Conservation (phyloP, 208 protist genomes). For the Crithidia expoeki region DNA sequence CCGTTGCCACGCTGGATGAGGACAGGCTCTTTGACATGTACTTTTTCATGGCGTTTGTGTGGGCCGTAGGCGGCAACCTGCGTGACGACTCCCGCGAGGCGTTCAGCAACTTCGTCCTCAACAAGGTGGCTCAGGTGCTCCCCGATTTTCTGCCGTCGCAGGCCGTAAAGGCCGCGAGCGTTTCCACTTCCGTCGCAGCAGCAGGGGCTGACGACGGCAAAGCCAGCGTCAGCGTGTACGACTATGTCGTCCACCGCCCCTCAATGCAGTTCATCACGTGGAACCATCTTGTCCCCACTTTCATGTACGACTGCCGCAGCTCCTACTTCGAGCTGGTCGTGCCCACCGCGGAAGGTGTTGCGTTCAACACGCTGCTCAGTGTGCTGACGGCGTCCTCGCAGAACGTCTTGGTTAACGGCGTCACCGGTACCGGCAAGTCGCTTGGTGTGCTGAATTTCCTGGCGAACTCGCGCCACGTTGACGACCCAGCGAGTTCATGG, state of each 20-base stretch:
- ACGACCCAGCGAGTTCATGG: slow-evolving; percentile 82
- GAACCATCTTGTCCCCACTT: slow-evolving; percentile 91
- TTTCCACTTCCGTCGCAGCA: background rate
- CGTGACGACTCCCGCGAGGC: slow-evolving; percentile 80
- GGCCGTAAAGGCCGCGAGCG: background rate
- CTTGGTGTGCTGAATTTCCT: slow-evolving; percentile 80
- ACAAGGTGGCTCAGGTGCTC: slow-evolving; percentile 69
- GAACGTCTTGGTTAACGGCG: slow-evolving; percentile 92
- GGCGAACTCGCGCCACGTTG: slow-evolving; percentile 55
- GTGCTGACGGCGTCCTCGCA: slow-evolving; percentile 74
- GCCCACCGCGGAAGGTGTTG: slow-evolving; percentile 93
- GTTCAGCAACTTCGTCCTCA: slow-evolving; percentile 89
- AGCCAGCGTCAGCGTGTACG: slow-evolving; percentile 84
- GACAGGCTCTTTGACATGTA: slow-evolving; percentile 90
- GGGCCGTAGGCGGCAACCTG: slow-evolving; percentile 95
- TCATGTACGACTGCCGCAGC: slow-evolving; percentile 78
- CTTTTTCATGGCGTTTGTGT: slow-evolving; percentile 97
- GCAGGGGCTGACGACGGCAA: background rate
- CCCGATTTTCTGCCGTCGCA: slow-evolving; percentile 51
- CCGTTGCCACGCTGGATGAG: slow-evolving; percentile 48
- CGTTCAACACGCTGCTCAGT: slow-evolving; percentile 81
- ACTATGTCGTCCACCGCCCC: slow-evolving; percentile 92
- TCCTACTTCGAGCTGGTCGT: slow-evolving; percentile 97
- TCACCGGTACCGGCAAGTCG: slow-evolving; percentile 96
- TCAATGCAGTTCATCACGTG: slow-evolving; percentile 91